Evolutionary conservation across 768 basidiomycete genomes (phyloP), one percentile per base, ranked within the genome.

Genomic region (Boletus eberwhitei): DNA sequence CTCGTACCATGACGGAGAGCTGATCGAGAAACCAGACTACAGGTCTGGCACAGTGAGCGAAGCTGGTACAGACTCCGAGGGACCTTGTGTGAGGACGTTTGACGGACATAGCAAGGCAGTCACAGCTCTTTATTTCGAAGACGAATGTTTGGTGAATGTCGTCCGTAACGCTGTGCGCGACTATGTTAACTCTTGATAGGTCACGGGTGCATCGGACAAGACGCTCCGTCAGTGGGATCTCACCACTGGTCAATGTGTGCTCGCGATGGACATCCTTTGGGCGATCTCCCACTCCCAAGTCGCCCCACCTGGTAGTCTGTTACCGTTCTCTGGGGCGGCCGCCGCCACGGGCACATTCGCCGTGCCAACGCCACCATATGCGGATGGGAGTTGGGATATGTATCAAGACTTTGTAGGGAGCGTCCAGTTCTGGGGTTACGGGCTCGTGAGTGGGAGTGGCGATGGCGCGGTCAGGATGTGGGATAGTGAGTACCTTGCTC

Each of bases 251-350:
- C 97, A 98, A 77, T 99, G 97, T 72, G 88, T 98, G 43, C 87
- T 97, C 78, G 96, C 96, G 22, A 99, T 99, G 97, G 97, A 99
- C 71, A 97, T 99, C 59, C 84, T 99, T 24, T 99, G 97, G 97
- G 97, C 96, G 2, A 96, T 98, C 61, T 93, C 93, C 11, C 96
- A 98, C 72, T 86, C 93, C 3, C 79, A 86, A 37, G 67, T 74
- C 24, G 64, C 77, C 12, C 69, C 70, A 16, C 66, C 79, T 21
- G 73, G 76, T 17, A 69, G 63, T 41, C 70, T 73, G 2, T 54
- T 80, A 32, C 71, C 79, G 9, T 81, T 86, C 62, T 73, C 83
- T 26, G 79, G 81, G 21, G 69, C 80, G 2, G 73, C 80, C 0
- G 80, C 84, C 0, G 77, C 82, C 1, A 76, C 82, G 14, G 86